Evolutionary conservation across 225 moss, liverwort and hornwort species (phyloP), one percentile per base, ranked within the genome.

Genomic region (Polytrichum formosum): DNA sequence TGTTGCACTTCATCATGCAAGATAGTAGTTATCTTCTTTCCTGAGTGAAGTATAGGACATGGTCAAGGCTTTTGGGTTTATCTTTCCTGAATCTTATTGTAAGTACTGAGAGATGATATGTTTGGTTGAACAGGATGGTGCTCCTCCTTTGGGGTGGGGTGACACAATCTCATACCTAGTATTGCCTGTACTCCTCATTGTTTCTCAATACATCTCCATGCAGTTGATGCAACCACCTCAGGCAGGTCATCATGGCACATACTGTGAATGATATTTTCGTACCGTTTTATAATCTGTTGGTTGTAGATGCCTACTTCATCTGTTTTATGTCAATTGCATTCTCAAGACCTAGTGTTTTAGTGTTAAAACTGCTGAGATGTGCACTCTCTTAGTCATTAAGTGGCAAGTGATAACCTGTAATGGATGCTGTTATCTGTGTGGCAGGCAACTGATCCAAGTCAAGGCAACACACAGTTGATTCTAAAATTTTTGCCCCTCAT

Each of bases 191-290:
- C 88, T 98, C 13, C 88, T 98, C 17, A 54, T 98, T 56, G 84
- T 61, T 26, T 98, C 98, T 19, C 98, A 98, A 71, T 98, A 77
- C 65, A 65, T 92, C 55, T 98, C 98, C 68, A 98, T 93, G 98
- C 98, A 98, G 75, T 80, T 98, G 75, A 98, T 98, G 98, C 98
- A 98, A 73, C 98, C 98, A 72, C 84, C 94, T 35, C 75, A 84
- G 82, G 90, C 87, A 75, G 18, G 30, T 30, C 59, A 71, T 18
- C 28, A 30, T 33, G 64, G 64, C 1, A 37, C 53, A 16, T 2
- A 46, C 13, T 13, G 28, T 55, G 28, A 27, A 7, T 16, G 46
- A 46, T 46, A 46, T 13, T 46, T 33, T 46, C 13, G 46, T 46
- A 46, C 46, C 16, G 4, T 46, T 1, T 46, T 46, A 46, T 16